Base-by-base conservation (phyloP, 805 yeast species). In the Alloascoidea africana region DNA sequence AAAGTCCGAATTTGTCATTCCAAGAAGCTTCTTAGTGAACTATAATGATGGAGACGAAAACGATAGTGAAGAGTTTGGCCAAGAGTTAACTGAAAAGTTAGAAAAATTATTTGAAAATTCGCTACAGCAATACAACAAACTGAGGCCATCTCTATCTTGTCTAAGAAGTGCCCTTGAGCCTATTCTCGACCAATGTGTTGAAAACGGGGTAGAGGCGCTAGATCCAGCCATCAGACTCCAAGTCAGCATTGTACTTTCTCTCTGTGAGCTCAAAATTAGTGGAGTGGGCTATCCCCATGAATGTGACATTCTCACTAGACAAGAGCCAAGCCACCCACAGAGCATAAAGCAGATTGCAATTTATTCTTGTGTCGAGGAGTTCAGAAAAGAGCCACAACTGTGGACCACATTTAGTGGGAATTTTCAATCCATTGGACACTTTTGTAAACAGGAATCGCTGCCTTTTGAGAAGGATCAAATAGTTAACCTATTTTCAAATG, bases 371-470 rank as follows among this genome's bases (percentile, higher is more conserved):
- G 30, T 23, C n/a, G 30, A 23, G 8, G 30, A 23, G 30, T 23
- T 23, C n/a, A 8, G 69, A 39, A 46, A 46, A 16, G 54, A 60
- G 2, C 60, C 73, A 1, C 76, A 71, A 47, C 66, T 69, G 58
- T 73, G 81, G 81, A 72, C 79, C 0, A 67, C 72, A 0, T 74
- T 66, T 44, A 71, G 71, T 42, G 79, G 79, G 1, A 65, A 73
- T 44, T 73, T 66, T 47, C 58, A 73, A 36, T 62, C 64, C 18
- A 50, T 72, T 3, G 58, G 65, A 1, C 56, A 62, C 3, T 53
- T 71, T 0, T 73, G 80, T 44, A 54, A 56, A 42, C 73, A 70
- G 39, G 66, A 68, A 35, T 58, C 71, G 0, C 43, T 67, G 1
- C 76, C 76, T 0, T 68, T 50, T 45, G 71, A 70, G 40, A 70